phyloP scores from a whole-genome alignment of 768 basidiomycete species.

The Tephrocybe sp. region DNA sequence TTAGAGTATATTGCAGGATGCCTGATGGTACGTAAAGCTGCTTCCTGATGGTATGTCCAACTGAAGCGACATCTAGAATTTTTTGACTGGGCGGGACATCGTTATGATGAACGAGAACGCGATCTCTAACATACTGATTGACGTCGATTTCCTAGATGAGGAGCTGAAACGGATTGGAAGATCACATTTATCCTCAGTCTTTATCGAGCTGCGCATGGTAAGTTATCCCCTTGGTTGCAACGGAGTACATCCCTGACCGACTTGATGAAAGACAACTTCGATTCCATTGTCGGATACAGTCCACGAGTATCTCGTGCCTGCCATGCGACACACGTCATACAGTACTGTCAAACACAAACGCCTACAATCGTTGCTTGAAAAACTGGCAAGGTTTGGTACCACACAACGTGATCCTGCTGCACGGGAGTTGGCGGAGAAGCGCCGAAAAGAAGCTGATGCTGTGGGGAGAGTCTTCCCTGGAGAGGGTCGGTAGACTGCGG shows the following conservation, averaged over 20 bases:
- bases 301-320: slow-evolving; percentile 76
- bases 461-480: slow-evolving; percentile 75
- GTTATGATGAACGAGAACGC: slow-evolving; percentile 86
- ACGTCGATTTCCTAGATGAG: slow-evolving; percentile 87
- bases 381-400: slow-evolving; percentile 68
- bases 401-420: slow-evolving; percentile 57
- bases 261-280: slow-evolving; percentile 54
- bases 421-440: slow-evolving; percentile 67
- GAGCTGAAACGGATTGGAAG: slow-evolving; percentile 78
- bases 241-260: slow-evolving; percentile 11
- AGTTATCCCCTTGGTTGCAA: slow-evolving; percentile 25
- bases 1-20: slow-evolving; percentile 86
- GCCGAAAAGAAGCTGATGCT: slow-evolving; percentile 76
- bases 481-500: slow-evolving; percentile 48
- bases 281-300: slow-evolving; percentile 74
- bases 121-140: slow-evolving; percentile 80
- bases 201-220: slow-evolving; percentile 79
- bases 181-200: slow-evolving; percentile 66
- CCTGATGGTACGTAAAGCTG: slow-evolving; percentile 65
- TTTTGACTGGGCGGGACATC: slow-evolving; percentile 75
- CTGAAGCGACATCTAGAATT: slow-evolving; percentile 47
- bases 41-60: not conserved
- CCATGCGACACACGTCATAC: slow-evolving; percentile 67
- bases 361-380: slow-evolving; percentile 74
- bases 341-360: slow-evolving; percentile 66